phyloP scores from a whole-genome alignment of 2,329 filamentous ascomycete genomes.

The Sclerotinia trifoliorum region DNA sequence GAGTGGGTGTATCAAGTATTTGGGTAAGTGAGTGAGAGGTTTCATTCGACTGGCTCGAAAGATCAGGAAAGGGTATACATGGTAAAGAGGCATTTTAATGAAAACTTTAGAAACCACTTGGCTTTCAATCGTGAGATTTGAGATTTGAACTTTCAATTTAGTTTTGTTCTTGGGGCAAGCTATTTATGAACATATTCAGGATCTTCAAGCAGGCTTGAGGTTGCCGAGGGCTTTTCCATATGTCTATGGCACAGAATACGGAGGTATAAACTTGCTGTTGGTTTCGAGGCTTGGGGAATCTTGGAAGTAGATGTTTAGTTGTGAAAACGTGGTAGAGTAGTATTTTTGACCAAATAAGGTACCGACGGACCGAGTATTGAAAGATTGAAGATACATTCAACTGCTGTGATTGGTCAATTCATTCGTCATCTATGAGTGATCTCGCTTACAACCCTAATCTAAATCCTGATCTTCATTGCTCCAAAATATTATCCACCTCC shows the following conservation, averaged over 20 bases:
- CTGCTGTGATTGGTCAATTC: not conserved
- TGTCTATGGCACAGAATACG: no score
- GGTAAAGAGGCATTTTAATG: no score
- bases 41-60: no score
- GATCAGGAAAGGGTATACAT: no score
- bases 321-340: not conserved
- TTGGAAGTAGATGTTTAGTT: not conserved
- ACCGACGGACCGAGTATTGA: not conserved
- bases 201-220: not conserved
- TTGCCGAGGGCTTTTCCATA: not conserved
- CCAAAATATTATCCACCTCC: slow-evolving; percentile 7
- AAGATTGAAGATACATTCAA: no score
- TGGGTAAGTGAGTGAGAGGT: no score
- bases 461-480: slow-evolving; percentile 3
- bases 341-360: not conserved
- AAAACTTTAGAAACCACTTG: not conserved
- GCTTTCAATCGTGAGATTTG: not conserved
- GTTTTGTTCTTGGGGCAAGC: not conserved
- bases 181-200: not conserved
- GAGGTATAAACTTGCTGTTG: not conserved
- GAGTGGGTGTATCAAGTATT: no score
- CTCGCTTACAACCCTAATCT: slow-evolving; percentile 10
- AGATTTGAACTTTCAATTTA: not conserved
- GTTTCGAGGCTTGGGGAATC: not conserved
- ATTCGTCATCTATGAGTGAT: not conserved